phyloP scores from a whole-genome alignment of 2,329 filamentous ascomycete species.

The Paracamarosporium sp. region DNA sequence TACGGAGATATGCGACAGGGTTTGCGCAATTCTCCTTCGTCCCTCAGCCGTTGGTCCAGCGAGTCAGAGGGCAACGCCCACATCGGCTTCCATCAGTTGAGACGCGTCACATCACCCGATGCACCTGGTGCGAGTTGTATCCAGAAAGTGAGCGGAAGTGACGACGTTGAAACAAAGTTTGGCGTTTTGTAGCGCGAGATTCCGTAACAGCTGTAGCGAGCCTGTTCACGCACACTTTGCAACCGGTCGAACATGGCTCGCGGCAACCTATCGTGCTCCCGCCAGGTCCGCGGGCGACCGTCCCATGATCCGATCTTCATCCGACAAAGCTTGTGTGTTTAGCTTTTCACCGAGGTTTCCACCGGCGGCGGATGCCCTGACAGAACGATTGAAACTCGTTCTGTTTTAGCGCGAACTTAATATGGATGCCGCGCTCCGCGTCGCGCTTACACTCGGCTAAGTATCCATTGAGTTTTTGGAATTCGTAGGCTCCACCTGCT shows the following conservation, averaged over 20 bases:
- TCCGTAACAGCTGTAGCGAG: not conserved
- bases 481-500: not conserved
- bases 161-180: constrained; percentile 6
- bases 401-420: constrained; percentile 1
- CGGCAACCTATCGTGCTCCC: constrained; percentile 1
- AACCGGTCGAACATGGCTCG: not conserved
- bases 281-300: not conserved
- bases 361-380: constrained; percentile 2
- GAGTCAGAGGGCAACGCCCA: not conserved
- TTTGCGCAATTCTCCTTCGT: constrained; percentile 1
- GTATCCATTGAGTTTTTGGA: not conserved
- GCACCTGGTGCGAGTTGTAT: not conserved
- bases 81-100: not conserved
- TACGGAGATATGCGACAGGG: not conserved
- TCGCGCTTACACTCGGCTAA: constrained; percentile 1
- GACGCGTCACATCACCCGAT: not conserved
- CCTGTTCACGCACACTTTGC: not conserved
- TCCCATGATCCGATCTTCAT: not conserved
- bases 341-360: not conserved
- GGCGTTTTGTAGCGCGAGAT: not conserved
- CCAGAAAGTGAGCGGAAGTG: not conserved
- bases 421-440: not conserved
- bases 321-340: constrained; percentile 2
- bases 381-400: not conserved
- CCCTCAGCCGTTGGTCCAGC: not conserved